Evolutionary conservation across 1,139 yeast genomes (phyloP).

Genomic region (Diutina pseudorugosa): DNA sequence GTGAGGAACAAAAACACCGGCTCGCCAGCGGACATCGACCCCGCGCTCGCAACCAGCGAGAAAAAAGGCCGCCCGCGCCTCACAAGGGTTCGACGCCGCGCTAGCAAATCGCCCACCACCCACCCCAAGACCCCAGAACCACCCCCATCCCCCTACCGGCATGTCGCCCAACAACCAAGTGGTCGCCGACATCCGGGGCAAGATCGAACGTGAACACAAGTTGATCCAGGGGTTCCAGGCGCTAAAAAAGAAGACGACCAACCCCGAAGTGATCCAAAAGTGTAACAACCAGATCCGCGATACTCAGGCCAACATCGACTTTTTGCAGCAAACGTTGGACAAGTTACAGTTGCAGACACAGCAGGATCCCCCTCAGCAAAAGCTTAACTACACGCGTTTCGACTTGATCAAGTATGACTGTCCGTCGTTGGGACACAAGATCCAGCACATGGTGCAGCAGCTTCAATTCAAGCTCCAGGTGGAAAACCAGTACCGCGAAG

Average conservation of each 20-base stretch:
- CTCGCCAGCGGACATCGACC: neutral
- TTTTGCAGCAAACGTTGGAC: slow-evolving; percentile 64
- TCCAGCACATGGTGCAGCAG: slow-evolving; percentile 90
- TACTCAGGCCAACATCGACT: slow-evolving; percentile 83
- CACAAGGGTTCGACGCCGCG: neutral
- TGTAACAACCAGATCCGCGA: slow-evolving; percentile 88
- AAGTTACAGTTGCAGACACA: slow-evolving; percentile 27
- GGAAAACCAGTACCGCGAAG: slow-evolving; percentile 85
- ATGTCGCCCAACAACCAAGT: slow-evolving; percentile 13
- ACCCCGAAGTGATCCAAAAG: slow-evolving; percentile 74
- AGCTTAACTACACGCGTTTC: slow-evolving; percentile 48
- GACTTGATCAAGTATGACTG: slow-evolving; percentile 88
- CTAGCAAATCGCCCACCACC: neutral
- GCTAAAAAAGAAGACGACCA: slow-evolving; percentile 64
- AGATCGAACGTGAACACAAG: slow-evolving; percentile 79
- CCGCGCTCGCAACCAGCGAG: neutral
- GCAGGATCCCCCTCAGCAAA: slow-evolving; percentile 4
- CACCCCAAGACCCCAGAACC: neutral
- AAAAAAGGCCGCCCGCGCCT: neutral
- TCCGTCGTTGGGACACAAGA: slow-evolving; percentile 90
- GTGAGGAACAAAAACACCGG: no score
- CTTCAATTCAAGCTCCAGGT: slow-evolving; percentile 87
- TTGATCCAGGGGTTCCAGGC: slow-evolving; percentile 81
- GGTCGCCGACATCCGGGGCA: slow-evolving; percentile 56
- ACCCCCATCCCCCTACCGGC: neutral